A percentile compares a stretch with the other conserved stretches of the same genome.
These are phyloP conservation scores for Pseudopithomyces maydicus DNA, from an alignment of 2,329 filamentous ascomycete species.

Conservation along the genomic window DNA sequence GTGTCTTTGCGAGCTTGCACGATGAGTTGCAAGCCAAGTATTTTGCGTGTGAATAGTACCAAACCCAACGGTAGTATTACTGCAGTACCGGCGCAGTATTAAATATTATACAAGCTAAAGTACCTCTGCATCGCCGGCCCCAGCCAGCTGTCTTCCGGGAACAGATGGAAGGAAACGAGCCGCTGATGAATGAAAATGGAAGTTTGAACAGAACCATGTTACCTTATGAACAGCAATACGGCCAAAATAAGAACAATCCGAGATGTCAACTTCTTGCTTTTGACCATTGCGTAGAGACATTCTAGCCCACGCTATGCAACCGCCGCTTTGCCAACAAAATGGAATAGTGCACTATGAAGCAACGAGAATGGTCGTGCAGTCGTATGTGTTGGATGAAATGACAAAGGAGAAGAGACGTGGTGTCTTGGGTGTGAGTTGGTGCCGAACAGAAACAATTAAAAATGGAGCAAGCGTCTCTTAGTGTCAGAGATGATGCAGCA, in stretches of 20 bases:
- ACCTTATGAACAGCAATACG: background rate
- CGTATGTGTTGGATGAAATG: constrained; percentile 11
- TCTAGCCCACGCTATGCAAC: constrained; percentile 9
- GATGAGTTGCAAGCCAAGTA: constrained; percentile 46
- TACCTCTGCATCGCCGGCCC: constrained; percentile 7
- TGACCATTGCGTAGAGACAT: background rate
- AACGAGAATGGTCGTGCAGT: constrained; percentile 19
- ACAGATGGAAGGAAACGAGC: background rate
- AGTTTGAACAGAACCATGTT: background rate
- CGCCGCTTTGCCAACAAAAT: constrained; percentile 18
- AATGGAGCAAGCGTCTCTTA: constrained; percentile 11
- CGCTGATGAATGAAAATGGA: background rate
- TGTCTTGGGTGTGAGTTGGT: constrained; percentile 22
- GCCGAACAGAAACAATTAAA: constrained; percentile 7
- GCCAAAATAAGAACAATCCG: background rate
- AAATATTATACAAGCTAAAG: constrained; percentile 33
- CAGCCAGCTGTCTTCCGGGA: background rate
- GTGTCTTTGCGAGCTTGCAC: constrained; percentile 57
- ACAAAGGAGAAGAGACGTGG: constrained; percentile 11
- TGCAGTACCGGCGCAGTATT: constrained; percentile 26
- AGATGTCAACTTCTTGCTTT: background rate
- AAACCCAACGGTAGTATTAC: background rate
- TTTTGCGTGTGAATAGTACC: constrained; percentile 14
- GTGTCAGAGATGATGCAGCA: constrained; percentile 11
- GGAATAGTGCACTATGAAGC: constrained; percentile 12